These are phyloP conservation scores for Colletotrichum sp. DNA, from an alignment of 2,329 filamentous ascomycete genomes.

Conservation along the genomic window DNA sequence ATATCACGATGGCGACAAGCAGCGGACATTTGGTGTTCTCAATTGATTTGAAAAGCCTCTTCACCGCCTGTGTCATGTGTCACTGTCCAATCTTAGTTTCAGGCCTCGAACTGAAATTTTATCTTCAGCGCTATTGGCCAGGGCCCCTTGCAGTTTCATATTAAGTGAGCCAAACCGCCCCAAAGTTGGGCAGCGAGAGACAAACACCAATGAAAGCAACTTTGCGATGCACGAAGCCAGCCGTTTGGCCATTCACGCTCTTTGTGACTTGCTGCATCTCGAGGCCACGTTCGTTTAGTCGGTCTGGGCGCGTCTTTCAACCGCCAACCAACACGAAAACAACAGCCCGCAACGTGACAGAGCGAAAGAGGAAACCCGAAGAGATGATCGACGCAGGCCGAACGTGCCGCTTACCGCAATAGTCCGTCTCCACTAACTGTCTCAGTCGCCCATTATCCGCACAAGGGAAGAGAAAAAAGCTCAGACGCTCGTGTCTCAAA, in stretches of 20 bases:
- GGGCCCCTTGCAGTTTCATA: slow-evolving; percentile 3
- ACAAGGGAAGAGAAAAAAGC: not conserved
- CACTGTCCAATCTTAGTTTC: slow-evolving; percentile 2
- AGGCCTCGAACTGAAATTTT: not conserved
- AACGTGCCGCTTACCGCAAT: not conserved
- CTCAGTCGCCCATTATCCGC: not conserved
- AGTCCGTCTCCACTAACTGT: not conserved
- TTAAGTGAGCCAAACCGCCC: not conserved
- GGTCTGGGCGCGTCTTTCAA: not conserved
- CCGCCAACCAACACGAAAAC: not conserved
- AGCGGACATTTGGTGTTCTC: not conserved
- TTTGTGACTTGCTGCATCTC: not conserved
- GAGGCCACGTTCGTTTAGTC: not conserved
- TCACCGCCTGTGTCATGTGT: slow-evolving; percentile 7
- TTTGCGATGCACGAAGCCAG: not conserved
- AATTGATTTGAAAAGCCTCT: not conserved
- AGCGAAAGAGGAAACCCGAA: not conserved
- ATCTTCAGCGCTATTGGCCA: not conserved
- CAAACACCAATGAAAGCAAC: not conserved
- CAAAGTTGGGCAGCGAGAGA: not conserved
- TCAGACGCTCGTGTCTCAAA: slow-evolving; percentile 2
- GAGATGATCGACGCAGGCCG: not conserved
- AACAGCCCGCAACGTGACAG: not conserved
- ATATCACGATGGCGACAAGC: not conserved
- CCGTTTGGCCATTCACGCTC: not conserved